phyloP scores from a whole-genome alignment of 2,329 filamentous ascomycete genomes.

The Plectosphaerella plurivora region DNA sequence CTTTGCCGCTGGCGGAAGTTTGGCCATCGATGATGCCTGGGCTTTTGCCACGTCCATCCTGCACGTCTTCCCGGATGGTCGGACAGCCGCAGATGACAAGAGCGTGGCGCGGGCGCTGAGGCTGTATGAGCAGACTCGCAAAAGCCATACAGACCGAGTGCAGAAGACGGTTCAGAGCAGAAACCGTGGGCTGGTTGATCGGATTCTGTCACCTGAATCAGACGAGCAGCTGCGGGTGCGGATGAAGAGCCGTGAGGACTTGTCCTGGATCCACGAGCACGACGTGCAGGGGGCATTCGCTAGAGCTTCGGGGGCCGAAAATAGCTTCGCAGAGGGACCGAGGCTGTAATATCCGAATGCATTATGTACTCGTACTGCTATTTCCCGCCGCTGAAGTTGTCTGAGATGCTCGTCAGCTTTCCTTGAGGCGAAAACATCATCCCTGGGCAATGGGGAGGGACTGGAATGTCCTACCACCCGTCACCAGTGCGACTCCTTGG shows the following conservation, averaged over 20 bases:
- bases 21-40: conserved; percentile 35
- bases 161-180: conserved; percentile 25
- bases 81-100: conserved; percentile 2
- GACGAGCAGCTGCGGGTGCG: conserved; percentile 30
- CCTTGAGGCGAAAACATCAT: no score
- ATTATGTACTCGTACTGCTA: no score
- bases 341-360: no score
- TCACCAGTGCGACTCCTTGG: no score
- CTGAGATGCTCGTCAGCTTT: no score
- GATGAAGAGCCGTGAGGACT: conserved; percentile 29
- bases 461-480: no score
- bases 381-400: no score
- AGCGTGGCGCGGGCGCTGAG: conserved; percentile 23
- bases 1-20: conserved; percentile 32
- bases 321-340: background rate
- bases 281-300: conserved; percentile 34
- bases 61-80: conserved; percentile 24
- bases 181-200: conserved; percentile 20
- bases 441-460: no score
- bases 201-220: conserved; percentile 20
- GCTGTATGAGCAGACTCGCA: conserved; percentile 37
- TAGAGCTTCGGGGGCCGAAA: background rate
- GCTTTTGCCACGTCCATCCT: conserved; percentile 33
- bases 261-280: conserved; percentile 41
- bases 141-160: conserved; percentile 33